Evolutionary conservation across 2,329 filamentous ascomycete species (phyloP), one percentile per base, ranked within the genome.

Genomic region (Fusarium goolgardi): DNA sequence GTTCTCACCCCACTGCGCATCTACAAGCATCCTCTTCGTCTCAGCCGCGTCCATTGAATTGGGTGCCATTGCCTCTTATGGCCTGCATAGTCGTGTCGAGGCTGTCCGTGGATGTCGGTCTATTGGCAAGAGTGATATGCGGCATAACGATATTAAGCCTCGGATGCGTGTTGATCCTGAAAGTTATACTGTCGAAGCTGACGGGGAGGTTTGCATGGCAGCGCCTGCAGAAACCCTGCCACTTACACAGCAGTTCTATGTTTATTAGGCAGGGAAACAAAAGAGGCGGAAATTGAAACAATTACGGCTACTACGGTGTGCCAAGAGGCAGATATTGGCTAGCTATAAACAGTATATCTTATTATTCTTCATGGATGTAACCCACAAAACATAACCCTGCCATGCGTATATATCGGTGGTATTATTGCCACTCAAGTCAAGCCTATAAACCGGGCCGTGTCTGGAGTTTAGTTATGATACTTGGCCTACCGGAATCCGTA

Each of bases 131-230:
- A 84, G 80, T 72, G 92, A 97, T 79, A 97, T 97, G 94, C 94
- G 93, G 75, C 94, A 88, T 79, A 97, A 97, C 78, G 89, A 93
- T 75, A 80, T 80, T 55, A 93, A 88, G 87, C 95, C 95, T 16
- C 88, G 85, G 81, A 97, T 98, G 92, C 89, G 84, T 73, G 94
- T 98, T 63, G 94, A 98, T 78, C 92, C 95, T 7, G 95, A 98
- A 84, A 90, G 87, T 74, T 98, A 97, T 81, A 86, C 84, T 18
- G 94, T 97, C 27, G 90, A 95, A 81, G 94, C 94, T 3, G 93
- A 97, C 79, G 94, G 92, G 0, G 79, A 86, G 78, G 81, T 89
- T 35, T 94, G 91, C 75, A 85, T 82, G 41, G 93, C 93, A 0
- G 92, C 91, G 78, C 92, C 94, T 6, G 87, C 91, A 23, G 83